A percentile compares a stretch with the other conserved stretches of the same genome.
Evolutionary conservation across 305 asterid genomes (phyloP).

Genomic region (Ilex paraguariensis): DNA sequence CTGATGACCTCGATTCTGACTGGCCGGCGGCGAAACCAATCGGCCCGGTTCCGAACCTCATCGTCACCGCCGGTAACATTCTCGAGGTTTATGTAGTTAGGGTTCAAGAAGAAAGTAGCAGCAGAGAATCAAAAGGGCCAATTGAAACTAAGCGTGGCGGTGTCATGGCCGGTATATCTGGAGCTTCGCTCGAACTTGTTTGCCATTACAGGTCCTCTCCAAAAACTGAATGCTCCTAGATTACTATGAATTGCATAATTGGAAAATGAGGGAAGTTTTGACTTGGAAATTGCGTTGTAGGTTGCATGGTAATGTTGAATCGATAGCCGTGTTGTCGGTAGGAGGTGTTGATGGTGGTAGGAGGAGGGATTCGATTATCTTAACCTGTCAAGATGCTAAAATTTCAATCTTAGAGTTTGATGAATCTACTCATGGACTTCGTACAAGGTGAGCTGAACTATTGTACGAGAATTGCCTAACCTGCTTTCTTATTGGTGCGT

Average conservation of each 20-base stretch:
- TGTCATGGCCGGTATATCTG: constrained; percentile 66
- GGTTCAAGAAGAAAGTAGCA: constrained; percentile 51
- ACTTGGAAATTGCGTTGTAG: constrained; percentile 27
- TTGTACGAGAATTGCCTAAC: background rate
- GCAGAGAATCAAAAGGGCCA: constrained; percentile 35
- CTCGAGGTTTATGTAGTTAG: constrained; percentile 75
- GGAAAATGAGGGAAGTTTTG: background rate
- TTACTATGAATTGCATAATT: no score
- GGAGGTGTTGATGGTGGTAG: constrained; percentile 74
- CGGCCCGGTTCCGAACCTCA: constrained; percentile 75
- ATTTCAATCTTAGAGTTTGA: constrained; percentile 90
- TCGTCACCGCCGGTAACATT: constrained; percentile 72
- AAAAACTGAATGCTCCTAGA: no score
- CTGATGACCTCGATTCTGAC: constrained; percentile 64
- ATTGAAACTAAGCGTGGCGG: constrained; percentile 79
- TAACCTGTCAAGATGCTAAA: constrained; percentile 88
- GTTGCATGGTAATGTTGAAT: constrained; percentile 95
- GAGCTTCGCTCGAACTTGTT: constrained; percentile 76
- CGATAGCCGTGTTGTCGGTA: constrained; percentile 62
- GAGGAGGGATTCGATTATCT: constrained; percentile 76
- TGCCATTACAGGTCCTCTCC: constrained; percentile 69
- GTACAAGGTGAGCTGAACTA: constrained; percentile 57
- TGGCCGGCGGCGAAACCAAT: constrained; percentile 50
- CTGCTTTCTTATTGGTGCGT: no score
- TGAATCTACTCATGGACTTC: constrained; percentile 80